A percentile compares a stretch with the other conserved stretches of the same genome.
phyloP scores from a whole-genome alignment of 1,284 basidiomycete genomes.

The Marasmius tenuissimus region DNA sequence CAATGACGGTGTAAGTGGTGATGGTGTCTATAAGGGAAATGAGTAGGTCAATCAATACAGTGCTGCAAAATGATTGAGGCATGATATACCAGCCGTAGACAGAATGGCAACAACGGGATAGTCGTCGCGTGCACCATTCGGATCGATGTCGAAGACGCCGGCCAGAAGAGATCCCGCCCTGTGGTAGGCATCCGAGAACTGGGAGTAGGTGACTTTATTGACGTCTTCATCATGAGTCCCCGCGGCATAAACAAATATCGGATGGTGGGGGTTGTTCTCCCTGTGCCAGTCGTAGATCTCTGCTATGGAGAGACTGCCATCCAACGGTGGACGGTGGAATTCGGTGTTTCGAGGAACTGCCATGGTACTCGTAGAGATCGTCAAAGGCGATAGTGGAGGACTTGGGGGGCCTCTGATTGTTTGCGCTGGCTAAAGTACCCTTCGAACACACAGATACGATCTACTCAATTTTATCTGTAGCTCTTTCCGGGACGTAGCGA shows the following conservation, averaged over 20 bases:
- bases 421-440: too few relatives aligned
- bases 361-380: too few relatives aligned
- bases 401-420: too few relatives aligned
- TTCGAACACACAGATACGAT: too few relatives aligned
- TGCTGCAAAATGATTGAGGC: too few relatives aligned
- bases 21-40: constrained; percentile 23
- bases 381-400: too few relatives aligned
- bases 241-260: constrained; percentile 22
- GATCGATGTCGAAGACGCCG: constrained; percentile 4
- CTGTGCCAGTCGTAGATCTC: constrained; percentile 30
- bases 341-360: too few relatives aligned
- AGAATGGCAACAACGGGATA: constrained; percentile 26
- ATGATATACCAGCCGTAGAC: constrained; percentile 22
- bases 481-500: too few relatives aligned
- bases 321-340: constrained; percentile 19
- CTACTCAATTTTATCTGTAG: too few relatives aligned
- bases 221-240: constrained; percentile 10
- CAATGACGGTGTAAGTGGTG: constrained; percentile 23
- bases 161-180: constrained; percentile 16
- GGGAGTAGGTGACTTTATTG: constrained; percentile 15
- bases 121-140: background rate
- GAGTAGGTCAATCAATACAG: background rate
- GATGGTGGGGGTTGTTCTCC: constrained; percentile 22
- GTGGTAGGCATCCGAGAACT: constrained; percentile 21
- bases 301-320: constrained; percentile 24